Percentiles rank a stretch among this genome's conserved stretches.
Conservation (phyloP, 257 asterid genomes). For the Jacaranda mimosifolia region DNA sequence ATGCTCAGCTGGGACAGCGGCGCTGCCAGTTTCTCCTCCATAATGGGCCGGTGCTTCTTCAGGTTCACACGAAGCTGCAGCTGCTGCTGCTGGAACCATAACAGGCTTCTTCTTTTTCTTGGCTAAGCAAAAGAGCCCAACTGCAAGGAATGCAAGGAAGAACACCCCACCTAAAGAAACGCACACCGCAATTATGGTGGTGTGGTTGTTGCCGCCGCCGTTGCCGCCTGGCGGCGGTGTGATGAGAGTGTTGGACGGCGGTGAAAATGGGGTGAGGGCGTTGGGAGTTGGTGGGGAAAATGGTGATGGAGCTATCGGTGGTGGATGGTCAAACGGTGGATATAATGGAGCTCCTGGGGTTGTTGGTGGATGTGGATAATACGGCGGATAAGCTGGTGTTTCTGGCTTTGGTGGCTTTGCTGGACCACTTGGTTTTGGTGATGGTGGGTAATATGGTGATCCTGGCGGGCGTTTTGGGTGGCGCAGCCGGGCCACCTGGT, state of each 20-base stretch:
- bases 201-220: conserved; percentile 52
- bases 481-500: conserved; percentile 23
- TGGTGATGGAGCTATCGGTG: conserved; percentile 40
- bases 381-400: not conserved
- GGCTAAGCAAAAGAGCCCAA: conserved; percentile 66
- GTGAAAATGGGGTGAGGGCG: conserved; percentile 42
- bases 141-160: conserved; percentile 74
- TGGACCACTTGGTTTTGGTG: conserved; percentile 31
- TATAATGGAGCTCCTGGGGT: conserved; percentile 24
- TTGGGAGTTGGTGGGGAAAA: conserved; percentile 34
- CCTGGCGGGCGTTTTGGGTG: conserved; percentile 33
- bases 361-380: not conserved
- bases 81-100: conserved; percentile 54
- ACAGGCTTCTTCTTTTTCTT: conserved; percentile 73
- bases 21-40: conserved; percentile 31
- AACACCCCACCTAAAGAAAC: conserved; percentile 68
- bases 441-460: conserved; percentile 15
- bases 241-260: conserved; percentile 38
- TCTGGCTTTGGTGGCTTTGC: conserved; percentile 37
- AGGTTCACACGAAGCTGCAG: conserved; percentile 40
- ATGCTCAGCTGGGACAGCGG: not conserved
- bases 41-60: conserved; percentile 32
- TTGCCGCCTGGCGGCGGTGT: conserved; percentile 61
- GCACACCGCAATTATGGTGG: conserved; percentile 66
- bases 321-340: conserved; percentile 34